Evolutionary conservation across 1,284 basidiomycete species (phyloP), one percentile per base, ranked within the genome.

Genomic region (Xanthoconium separans): DNA sequence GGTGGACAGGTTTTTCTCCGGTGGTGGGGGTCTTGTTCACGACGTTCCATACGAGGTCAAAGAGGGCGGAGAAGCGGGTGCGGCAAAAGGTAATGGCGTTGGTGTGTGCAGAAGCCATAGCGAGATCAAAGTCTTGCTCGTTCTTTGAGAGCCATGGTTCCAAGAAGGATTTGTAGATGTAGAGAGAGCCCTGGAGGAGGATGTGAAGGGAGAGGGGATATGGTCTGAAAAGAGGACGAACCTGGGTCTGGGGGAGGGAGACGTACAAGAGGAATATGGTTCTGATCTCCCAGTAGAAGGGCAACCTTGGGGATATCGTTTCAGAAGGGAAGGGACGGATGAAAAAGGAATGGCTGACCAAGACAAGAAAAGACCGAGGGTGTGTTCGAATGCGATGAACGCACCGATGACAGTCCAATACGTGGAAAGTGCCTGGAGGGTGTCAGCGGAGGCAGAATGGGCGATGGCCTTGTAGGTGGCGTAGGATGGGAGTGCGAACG

Each of bases 241-340:
- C 89, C 78, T 89, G 81, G 4, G 82, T 85, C 72, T 89, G 85
- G 13, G 89, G 87, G 6, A 91, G 77, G 3, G 88, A 77, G 41
- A 92, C 71, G 73, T 86, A 92, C 27, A 92, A 75, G 29, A 93
- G 73, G 66, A 91, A 81, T 12, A 83, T 31, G 9, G 85, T 86
- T 63, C 91, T 87, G 60, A 82, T 54, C 62, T 91, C 81, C 77
- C 84, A 88, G 69, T 92, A 93, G 69, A 92, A 89, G 4, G 91
- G 89, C 44, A 92, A 69, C 87, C n/a, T n/a, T n/a, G n/a, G n/a
- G n/a, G n/a, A n/a, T n/a, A n/a, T n/a, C n/a, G n/a, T n/a, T n/a
- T n/a, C n/a, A n/a, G n/a, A n/a, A n/a, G n/a, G n/a, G 4, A 4
- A 2, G 34, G 5, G 10, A 6, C 1, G 18, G 5, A 30, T 2